Base-by-base conservation (phyloP, 495 filamentous ascomycete species). In the Annulohypoxylon bovei region DNA sequence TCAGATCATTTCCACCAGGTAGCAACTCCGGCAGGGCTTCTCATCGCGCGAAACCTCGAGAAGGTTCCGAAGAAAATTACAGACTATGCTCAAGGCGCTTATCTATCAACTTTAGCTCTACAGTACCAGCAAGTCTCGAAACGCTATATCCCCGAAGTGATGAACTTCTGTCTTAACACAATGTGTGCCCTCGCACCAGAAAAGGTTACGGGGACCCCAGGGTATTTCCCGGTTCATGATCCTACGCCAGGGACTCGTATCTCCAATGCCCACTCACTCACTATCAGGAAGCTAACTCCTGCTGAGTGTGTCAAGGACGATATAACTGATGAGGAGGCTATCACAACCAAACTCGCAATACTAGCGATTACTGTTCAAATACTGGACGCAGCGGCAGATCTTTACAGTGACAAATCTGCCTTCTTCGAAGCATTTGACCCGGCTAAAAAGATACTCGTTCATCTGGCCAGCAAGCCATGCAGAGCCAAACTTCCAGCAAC, bases 1-100 rank as follows among this genome's bases (percentile, higher is more conserved):
- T 97, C 93, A 0, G 95, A 99, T 80, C 93, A 97, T 77, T 98
- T 98, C 78, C 95, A 98, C 70, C 90, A 93, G 60, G 91, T 98
- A 14, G 89, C 91, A 50, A 98, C 95, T 4, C 95, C 95, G 0
- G 92, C 95, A 1, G 91, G 92, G 75, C 86, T 98, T 6, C 87
- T 85, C 54, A 91, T 98, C 77, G 86, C 88, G 28, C 86, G 92
- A 49, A 98, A 91, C 75, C 83, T 99, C n/a, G 92, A 96, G 70
- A 91, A 88, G 52, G 81, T 88, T 27, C 91, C 92, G 0, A 84
- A 86, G 40, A 77, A 78, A 2, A 78, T 93, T 4, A 73, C 82
- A 23, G 91, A 93, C 66, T 86, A 93, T 39, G 85, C 87, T 7
- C 90, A 82, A 16, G 95, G 95, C 22, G 86, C 88, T n/a, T 97